Base-by-base conservation (phyloP, 345 rosid species). In the Lepidium sativum region DNA sequence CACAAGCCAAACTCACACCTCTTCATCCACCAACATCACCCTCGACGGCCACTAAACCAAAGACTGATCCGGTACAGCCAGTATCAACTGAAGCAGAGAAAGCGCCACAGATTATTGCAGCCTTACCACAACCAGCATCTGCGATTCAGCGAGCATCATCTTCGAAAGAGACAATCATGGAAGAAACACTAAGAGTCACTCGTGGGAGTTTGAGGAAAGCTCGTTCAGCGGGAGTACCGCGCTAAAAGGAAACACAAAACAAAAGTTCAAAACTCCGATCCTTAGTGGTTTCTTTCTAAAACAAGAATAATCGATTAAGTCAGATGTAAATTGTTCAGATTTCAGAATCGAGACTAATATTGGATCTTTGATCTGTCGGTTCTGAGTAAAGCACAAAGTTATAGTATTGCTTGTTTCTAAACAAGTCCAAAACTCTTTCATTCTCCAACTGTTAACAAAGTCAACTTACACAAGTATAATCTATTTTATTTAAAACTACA, bases 161-260 rank as follows among this genome's bases (percentile, higher is more conserved):
- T 18, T 42, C 82, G 0, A 82, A 83, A 52, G 96, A 83, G 69
- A 80, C 78, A 0, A 27, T 81, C 33, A 74, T 82, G 82, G 96
- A 84, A 20, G 87, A 77, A 70, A 62, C 80, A 7, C 54, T 77
- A 13, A 79, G 70, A 29, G 61, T 71, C 17, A 79, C 96, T 33
- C 84, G 88, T 31, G 75, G 49, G 47, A 80, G 66, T 60, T 63
- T 72, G 77, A 83, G 78, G 79, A 89, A 75, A 83, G 63, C 74
- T 65, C 86, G 81, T 14, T 70, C 94, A 9, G 68, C 52, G 21
- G 71, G 79, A 41, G 51, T 10, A 4, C 52, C 52, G 15, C 76
- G 67, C 42, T 51, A 25, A 42, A 32, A 56, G 41, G 43, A 13
- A 39, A 25, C 47, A 64, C 31, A 27, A 48, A 21, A 57, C 53